Conservation (phyloP, 805 yeast genomes). For the Pichia eremophila region DNA sequence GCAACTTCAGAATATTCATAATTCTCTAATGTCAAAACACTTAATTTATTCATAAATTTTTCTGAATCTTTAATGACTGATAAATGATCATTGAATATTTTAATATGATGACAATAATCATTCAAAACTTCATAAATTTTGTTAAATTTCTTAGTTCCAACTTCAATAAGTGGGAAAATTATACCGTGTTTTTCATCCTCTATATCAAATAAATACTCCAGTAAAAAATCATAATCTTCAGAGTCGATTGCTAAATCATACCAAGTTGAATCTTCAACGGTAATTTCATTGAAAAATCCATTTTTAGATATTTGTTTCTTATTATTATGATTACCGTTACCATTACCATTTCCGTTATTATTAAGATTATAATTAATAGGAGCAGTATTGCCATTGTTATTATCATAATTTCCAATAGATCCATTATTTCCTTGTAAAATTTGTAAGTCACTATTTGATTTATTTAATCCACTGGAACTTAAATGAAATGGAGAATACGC, state of each 20-base stretch:
- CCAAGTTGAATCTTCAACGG: neutral
- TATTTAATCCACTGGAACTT: too few species aligned
- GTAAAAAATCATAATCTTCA: conserved; percentile 6
- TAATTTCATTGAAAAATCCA: neutral
- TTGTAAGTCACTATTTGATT: too few species aligned
- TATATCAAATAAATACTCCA: conserved; percentile 6
- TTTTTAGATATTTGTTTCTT: neutral
- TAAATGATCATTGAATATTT: conserved; percentile 8
- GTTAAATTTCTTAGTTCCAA: conserved; percentile 9
- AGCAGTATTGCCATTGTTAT: too few species aligned
- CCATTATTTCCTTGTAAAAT: too few species aligned
- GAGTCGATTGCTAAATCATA: conserved; percentile 8
- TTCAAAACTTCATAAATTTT: conserved; percentile 7
- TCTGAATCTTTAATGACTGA: conserved; percentile 9
- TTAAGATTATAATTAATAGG: neutral
- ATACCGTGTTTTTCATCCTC: neutral
- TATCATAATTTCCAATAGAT: too few species aligned
- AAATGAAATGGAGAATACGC: neutral
- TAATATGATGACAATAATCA: conserved; percentile 1
- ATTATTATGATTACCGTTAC: neutral
- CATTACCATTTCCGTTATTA: neutral
- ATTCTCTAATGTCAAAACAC: conserved; percentile 5
- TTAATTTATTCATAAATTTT: conserved; percentile 4
- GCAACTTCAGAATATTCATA: conserved; percentile 12
- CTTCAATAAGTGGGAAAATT: conserved; percentile 8